phyloP scores from a whole-genome alignment of 345 rosid species.

The Eucalyptus paniculata region DNA sequence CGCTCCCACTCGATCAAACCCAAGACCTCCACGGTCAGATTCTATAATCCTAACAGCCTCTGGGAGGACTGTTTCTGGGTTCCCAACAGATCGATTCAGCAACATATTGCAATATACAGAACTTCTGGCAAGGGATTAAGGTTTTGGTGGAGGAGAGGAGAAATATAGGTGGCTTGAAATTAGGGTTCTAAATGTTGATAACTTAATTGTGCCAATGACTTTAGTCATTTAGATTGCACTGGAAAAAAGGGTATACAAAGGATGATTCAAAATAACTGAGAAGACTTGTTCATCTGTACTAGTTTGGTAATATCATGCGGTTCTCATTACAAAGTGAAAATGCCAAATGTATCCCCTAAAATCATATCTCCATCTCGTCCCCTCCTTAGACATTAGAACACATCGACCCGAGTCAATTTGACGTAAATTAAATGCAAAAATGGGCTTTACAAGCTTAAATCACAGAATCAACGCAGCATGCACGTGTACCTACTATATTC shows the following conservation, averaged over 20 bases:
- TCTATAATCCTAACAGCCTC: not conserved
- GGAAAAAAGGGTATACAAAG: not conserved
- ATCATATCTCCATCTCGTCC: not conserved
- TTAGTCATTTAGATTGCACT: not conserved
- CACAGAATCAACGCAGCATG: not conserved
- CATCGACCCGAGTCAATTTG: not conserved
- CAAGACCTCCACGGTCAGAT: too few species aligned
- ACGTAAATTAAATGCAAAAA: not conserved
- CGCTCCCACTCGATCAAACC: not conserved
- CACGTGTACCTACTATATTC: not conserved
- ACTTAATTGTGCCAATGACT: not conserved
- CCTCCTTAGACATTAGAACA: not conserved
- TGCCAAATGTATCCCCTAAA: not conserved
- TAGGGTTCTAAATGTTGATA: not conserved
- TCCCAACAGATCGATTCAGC: not conserved
- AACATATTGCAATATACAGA: not conserved
- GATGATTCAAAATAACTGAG: not conserved
- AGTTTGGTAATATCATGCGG: not conserved
- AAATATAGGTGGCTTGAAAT: not conserved
- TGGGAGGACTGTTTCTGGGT: not conserved
- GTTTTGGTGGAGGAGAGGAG: not conserved
- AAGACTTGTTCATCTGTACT: not conserved
- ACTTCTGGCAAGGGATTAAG: not conserved
- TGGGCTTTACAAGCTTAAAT: not conserved
- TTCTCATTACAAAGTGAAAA: not conserved